Evolutionary conservation across 768 basidiomycete genomes (phyloP), one percentile per base, ranked within the genome.

Genomic region (Hemileccinum impolitum): DNA sequence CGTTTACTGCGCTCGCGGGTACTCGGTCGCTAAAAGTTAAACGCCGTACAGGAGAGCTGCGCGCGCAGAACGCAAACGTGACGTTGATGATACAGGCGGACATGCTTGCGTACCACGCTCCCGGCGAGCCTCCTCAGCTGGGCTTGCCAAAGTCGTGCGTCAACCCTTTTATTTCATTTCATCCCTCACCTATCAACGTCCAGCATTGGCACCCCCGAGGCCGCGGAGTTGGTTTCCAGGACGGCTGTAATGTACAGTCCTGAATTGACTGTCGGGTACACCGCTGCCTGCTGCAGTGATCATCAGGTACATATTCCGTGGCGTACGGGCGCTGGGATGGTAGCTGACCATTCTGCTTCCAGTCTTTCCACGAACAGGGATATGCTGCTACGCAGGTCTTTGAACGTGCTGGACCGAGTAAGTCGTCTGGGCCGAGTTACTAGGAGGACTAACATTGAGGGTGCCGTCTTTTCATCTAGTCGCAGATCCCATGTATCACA

Each of bases 31-130:
- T 30, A 15, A 48, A 25, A n/a, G n/a, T n/a, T n/a, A n/a, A 1
- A 13, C 23, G 5, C 6, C 11, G 10, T 18, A 1, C 57, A 90
- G 88, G 71, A 18, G 73, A 84, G 59, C 62, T 94, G 60, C 75
- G 81, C 47, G 69, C 66, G 25, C 66, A 66, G 17, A 72, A 78
- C 48, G 83, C 81, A 21, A 85, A 90, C 55, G 70, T 95, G 39
- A 81, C 86, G 1, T 62, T 95, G 30, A 90, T 94, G 80, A 75
- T 94, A 42, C 94, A 95, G 66, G 89, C 89, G 0, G 94, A 96
- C 59, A 95, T 95, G 94, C 76, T 90, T 36, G 94, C 82, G 0
- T 95, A 93, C 64, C 90, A 83, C 52, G 82, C 73, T 17, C 80
- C 82, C 0, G 78, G 77, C 23, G 94, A 96, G 69, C 89, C 90